phyloP scores from a whole-genome alignment of 805 yeast species.

The Myxozyma geophila region DNA sequence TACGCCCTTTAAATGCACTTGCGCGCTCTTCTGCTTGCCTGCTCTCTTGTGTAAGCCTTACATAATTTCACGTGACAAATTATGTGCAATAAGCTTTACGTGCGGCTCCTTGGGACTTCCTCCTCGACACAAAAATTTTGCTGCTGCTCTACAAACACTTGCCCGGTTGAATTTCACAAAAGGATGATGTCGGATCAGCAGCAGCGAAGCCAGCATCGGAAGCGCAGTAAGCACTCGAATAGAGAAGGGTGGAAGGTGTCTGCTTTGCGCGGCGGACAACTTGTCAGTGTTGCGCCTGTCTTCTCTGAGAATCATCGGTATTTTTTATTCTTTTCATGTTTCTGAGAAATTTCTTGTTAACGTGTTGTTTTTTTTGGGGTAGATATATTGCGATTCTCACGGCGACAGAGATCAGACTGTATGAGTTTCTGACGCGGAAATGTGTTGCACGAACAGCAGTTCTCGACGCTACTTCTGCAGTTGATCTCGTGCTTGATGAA shows the following conservation, averaged over 20 bases:
- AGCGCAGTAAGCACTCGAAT: slow-evolving; percentile 10
- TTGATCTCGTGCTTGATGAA: slow-evolving; percentile 43
- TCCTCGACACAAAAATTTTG: background rate
- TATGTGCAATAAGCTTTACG: background rate
- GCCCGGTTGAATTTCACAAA: background rate
- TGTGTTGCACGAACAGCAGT: slow-evolving; percentile 45
- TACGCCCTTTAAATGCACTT: no score
- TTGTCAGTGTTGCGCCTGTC: slow-evolving; percentile 46
- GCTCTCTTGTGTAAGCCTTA: no score
- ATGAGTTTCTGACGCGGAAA: slow-evolving; percentile 45
- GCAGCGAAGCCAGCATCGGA: slow-evolving; percentile 6
- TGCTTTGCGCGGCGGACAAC: slow-evolving; percentile 44
- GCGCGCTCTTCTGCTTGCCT: no score
- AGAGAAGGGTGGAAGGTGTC: slow-evolving; percentile 37
- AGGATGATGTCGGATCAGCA: background rate
- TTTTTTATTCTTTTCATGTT: no score
- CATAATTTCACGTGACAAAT: no score
- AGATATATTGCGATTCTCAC: slow-evolving; percentile 46
- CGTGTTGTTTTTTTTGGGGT: background rate
- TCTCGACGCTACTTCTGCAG: slow-evolving; percentile 42
- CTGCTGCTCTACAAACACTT: background rate
- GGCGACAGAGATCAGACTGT: slow-evolving; percentile 47
- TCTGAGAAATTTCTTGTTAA: no score
- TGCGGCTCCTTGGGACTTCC: background rate
- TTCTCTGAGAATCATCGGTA: slow-evolving; percentile 44